Percentiles rank a stretch among this genome's conserved stretches.
phyloP scores from a whole-genome alignment of 1,139 yeast genomes.

The Debaryomyces psychrophilus region DNA sequence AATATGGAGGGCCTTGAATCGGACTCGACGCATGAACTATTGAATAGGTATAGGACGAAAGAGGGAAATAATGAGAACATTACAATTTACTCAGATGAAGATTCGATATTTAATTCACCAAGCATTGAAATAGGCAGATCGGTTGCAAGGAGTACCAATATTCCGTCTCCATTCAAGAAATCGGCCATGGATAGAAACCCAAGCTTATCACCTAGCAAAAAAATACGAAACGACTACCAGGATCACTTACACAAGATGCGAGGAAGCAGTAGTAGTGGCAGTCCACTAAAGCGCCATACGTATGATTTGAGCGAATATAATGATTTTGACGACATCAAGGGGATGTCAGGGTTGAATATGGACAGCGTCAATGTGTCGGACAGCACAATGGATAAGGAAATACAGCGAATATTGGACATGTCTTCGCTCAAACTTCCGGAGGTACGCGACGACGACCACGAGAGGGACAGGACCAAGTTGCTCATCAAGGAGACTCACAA shows the following conservation, averaged over 20 bases:
- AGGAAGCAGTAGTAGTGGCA: conserved; percentile 15
- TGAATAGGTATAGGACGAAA: conserved; percentile 6
- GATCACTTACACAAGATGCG: conserved; percentile 22
- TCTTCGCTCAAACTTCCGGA: conserved; percentile 16
- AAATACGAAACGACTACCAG: conserved; percentile 23
- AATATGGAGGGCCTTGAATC: conserved; percentile 4
- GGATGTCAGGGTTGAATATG: not conserved
- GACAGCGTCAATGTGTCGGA: conserved; percentile 15
- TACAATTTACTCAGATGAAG: conserved; percentile 14
- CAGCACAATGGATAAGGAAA: conserved; percentile 10
- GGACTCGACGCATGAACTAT: conserved; percentile 13
- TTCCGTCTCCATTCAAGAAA: conserved; percentile 4
- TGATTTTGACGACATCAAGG: conserved; percentile 1
- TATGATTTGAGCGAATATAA: conserved; percentile 7
- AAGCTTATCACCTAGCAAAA: conserved; percentile 21
- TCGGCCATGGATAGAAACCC: conserved; percentile 1
- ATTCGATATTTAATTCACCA: conserved; percentile 12
- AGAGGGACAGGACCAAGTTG: conserved; percentile 27
- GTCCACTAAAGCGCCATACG: conserved; percentile 12
- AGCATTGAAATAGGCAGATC: conserved; percentile 9
- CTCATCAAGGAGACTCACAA: conserved; percentile 36
- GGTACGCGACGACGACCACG: conserved; percentile 11
- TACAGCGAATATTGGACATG: conserved; percentile 12
- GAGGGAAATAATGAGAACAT: conserved; percentile 12
- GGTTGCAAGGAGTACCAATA: not conserved